Evolutionary conservation across 176 grass and related monocot species (phyloP).

Genomic region (Oryza rufipogon): DNA sequence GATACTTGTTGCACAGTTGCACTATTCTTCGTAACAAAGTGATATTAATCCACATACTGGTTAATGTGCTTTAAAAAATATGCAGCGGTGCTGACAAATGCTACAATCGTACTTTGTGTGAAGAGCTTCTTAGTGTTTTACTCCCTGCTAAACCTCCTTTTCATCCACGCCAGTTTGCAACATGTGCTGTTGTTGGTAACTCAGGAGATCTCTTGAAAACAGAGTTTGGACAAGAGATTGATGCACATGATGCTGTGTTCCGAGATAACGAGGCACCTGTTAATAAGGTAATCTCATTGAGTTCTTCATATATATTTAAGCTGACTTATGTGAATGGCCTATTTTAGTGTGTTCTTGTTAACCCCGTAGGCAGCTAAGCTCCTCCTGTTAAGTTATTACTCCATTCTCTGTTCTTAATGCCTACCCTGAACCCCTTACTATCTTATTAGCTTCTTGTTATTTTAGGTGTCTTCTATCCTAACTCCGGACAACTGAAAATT

Average conservation of each 20-base stretch:
- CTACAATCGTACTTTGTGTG: constrained; percentile 89
- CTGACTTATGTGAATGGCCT: background rate
- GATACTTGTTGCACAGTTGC: constrained; percentile 10
- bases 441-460: background rate
- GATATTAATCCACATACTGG: background rate
- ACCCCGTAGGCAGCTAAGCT: background rate
- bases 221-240: constrained; percentile 95
- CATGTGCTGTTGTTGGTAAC: constrained; percentile 96
- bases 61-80: constrained; percentile 33
- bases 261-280: constrained; percentile 99
- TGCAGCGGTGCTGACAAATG: constrained; percentile 89
- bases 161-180: constrained; percentile 82
- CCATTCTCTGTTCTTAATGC: constrained; percentile 14
- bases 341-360: constrained; percentile 3
- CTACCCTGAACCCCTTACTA: background rate
- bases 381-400: background rate
- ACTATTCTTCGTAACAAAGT: constrained; percentile 9
- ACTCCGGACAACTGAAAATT: background rate
- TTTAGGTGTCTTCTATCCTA: constrained; percentile 10
- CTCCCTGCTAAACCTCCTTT: constrained; percentile 93
- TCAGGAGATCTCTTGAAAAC: constrained; percentile 97
- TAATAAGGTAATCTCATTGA: constrained; percentile 66
- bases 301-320: constrained; percentile 10
- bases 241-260: constrained; percentile 94
- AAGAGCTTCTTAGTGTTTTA: constrained; percentile 86